Percentiles rank a stretch among this genome's conserved stretches.
These are phyloP conservation scores for Saccharomycodes ludwigii DNA, from an alignment of 805 yeast genomes.

Conservation along the genomic window DNA sequence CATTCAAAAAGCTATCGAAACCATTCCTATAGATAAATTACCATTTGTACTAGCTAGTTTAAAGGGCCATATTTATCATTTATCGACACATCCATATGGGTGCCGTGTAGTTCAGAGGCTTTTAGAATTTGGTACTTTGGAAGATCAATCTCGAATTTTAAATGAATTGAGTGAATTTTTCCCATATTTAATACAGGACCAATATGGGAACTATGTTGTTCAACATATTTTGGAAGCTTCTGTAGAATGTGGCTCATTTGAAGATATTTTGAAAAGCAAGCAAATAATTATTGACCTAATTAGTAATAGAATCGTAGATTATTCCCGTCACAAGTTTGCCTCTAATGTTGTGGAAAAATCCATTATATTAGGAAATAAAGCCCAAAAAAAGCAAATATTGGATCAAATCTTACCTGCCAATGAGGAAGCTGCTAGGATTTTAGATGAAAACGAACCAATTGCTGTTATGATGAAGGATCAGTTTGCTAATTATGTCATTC, in stretches of 20 bases:
- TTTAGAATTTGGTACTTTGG: conserved; percentile 59
- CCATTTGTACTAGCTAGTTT: conserved; percentile 65
- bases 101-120: conserved; percentile 93
- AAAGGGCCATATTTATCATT: conserved; percentile 58
- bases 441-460: conserved; percentile 57
- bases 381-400: conserved; percentile 51
- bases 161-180: conserved; percentile 61
- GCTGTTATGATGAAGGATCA: conserved; percentile 96
- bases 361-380: conserved; percentile 55
- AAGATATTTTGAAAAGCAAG: conserved; percentile 29
- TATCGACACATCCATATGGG: conserved; percentile 94
- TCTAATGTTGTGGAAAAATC: conserved; percentile 96
- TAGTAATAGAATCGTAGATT: conserved; percentile 55
- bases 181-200: conserved; percentile 78
- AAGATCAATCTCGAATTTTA: conserved; percentile 57
- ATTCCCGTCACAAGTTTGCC: conserved; percentile 95
- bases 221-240: conserved; percentile 90
- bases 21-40: conserved; percentile 58
- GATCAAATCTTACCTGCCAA: conserved; percentile 53
- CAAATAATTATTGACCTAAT: conserved; percentile 52
- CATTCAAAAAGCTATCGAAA: conserved; percentile 86
- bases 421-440: conserved; percentile 28
- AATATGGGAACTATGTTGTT: conserved; percentile 94
- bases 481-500: conserved; percentile 94
- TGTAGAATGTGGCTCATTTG: conserved; percentile 19